Evolutionary conservation across 176 grass and related monocot genomes (phyloP).

Genomic region (Carex pumila): DNA sequence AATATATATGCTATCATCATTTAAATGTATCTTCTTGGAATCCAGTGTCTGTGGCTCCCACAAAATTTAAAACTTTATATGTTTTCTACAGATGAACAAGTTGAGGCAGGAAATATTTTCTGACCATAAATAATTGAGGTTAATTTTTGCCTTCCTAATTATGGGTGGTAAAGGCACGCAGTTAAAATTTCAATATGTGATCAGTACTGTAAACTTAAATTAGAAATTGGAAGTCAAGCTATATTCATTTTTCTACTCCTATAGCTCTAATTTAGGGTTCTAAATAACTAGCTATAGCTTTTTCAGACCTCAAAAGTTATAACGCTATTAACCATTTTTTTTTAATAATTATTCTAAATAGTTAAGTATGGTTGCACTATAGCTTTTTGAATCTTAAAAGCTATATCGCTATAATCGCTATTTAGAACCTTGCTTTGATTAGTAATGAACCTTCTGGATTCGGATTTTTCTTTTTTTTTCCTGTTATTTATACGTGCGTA

Average conservation of each 20-base stretch:
- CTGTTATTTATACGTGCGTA: not conserved
- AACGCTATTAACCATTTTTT: too few relatives aligned
- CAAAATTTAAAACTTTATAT: not conserved
- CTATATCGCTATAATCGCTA: too few relatives aligned
- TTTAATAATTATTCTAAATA: too few relatives aligned
- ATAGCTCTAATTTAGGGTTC: not conserved
- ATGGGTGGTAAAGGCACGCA: not conserved
- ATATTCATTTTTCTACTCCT: not conserved
- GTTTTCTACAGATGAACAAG: not conserved
- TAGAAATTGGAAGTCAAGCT: not conserved
- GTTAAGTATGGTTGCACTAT: too few relatives aligned
- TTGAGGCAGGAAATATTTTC: not conserved
- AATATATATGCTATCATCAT: constrained; percentile 8
- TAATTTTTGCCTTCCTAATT: not conserved
- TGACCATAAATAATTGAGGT: not conserved
- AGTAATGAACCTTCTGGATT: not conserved
- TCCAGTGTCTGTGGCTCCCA: not conserved
- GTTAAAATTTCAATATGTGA: not conserved
- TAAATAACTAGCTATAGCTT: too few relatives aligned
- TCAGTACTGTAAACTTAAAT: not conserved
- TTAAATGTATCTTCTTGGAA: not conserved
- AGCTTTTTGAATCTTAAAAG: too few relatives aligned
- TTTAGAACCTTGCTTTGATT: too few relatives aligned
- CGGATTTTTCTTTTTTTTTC: not conserved
- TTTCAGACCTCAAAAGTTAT: too few relatives aligned